Percentiles rank a stretch among this genome's conserved stretches.
phyloP scores from a whole-genome alignment of 306 rosid genomes.

The Heteromeles arbutifolia region DNA sequence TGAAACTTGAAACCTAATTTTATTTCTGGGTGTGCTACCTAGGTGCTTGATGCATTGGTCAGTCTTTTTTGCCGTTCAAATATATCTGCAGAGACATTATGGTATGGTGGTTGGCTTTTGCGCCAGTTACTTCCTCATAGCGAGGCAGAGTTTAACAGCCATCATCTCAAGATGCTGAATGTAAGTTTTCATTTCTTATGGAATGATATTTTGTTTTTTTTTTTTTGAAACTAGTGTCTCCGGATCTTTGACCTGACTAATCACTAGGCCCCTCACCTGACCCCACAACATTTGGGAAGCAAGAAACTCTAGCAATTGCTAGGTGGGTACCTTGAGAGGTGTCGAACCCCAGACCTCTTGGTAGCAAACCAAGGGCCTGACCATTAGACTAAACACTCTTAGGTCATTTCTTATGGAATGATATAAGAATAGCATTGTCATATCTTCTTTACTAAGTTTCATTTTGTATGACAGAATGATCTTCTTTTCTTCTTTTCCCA shows the following conservation, averaged over 20 bases:
- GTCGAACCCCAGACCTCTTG: too few species aligned
- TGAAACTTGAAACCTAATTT: slow-evolving; percentile 1
- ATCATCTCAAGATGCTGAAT: slow-evolving; percentile 64
- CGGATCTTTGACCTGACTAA: too few species aligned
- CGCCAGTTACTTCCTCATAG: slow-evolving; percentile 89
- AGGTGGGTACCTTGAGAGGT: too few species aligned
- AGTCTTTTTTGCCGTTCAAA: slow-evolving; percentile 76
- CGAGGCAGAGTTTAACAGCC: slow-evolving; percentile 63
- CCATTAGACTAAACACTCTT: too few species aligned
- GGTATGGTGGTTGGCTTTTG: slow-evolving; percentile 99
- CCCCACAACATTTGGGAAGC: too few species aligned
- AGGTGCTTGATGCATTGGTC: slow-evolving; percentile 91
- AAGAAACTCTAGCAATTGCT: too few species aligned
- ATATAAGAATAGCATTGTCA: not conserved
- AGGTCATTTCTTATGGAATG: not conserved
- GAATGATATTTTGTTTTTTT: too few species aligned
- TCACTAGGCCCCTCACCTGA: too few species aligned
- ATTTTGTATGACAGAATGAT: too few species aligned
- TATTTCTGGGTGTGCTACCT: slow-evolving; percentile 14
- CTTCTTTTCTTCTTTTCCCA: too few species aligned
- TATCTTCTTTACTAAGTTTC: not conserved
- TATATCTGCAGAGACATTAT: slow-evolving; percentile 77
- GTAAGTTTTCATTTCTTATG: slow-evolving; percentile 35
- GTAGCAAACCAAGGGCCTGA: too few species aligned
- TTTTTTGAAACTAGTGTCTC: too few species aligned